These are phyloP conservation scores for Climacium dendroides DNA, from an alignment of 225 moss, liverwort and hornwort genomes.

Conservation along the genomic window DNA sequence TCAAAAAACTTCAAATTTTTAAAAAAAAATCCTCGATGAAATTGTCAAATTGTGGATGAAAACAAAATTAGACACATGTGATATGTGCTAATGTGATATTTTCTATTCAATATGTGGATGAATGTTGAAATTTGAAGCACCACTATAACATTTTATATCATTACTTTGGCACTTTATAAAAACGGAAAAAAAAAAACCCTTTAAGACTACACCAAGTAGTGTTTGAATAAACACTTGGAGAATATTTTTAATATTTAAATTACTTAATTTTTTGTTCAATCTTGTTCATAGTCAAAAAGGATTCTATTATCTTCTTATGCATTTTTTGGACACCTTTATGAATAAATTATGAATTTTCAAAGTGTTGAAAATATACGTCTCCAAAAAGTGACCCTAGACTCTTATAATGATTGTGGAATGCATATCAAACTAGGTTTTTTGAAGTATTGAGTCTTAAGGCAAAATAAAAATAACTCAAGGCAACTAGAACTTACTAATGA, in stretches of 20 bases:
- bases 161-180: too few species aligned
- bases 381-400: rapidly evolving
- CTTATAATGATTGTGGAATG: neutral
- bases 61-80: too few species aligned
- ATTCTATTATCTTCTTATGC: neutral
- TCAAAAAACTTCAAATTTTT: too few species aligned
- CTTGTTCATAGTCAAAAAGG: neutral
- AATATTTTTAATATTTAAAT: neutral
- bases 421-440: neutral
- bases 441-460: neutral
- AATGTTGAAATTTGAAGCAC: too few species aligned
- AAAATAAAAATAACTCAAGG: neutral
- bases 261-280: too few species aligned
- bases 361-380: neutral
- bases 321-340: neutral
- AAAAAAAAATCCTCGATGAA: too few species aligned
- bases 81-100: too few species aligned
- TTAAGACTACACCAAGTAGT: neutral
- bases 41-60: too few species aligned
- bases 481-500: neutral
- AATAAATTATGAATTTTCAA: neutral
- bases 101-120: too few species aligned
- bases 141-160: too few species aligned
- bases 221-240: neutral
- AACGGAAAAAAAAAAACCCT: too few species aligned